These are phyloP conservation scores for Cercis canadensis DNA, from an alignment of 306 rosid species.

Conservation along the genomic window DNA sequence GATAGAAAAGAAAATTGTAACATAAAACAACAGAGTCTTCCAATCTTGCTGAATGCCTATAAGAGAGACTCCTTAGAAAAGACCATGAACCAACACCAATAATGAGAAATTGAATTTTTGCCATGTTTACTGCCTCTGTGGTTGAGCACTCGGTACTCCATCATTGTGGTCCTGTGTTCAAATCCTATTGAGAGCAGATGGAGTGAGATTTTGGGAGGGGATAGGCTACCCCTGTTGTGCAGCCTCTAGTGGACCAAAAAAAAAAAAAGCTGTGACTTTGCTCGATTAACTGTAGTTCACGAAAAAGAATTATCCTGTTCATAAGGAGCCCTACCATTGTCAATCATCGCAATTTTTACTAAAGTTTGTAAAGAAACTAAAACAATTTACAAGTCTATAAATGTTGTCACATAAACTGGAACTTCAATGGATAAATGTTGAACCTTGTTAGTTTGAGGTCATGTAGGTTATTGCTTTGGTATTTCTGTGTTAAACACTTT, in stretches of 20 bases:
- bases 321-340: slow-evolving; percentile 1
- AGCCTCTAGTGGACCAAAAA: not conserved
- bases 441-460: slow-evolving; percentile 22
- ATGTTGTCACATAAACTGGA: slow-evolving; percentile 11
- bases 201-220: too few species aligned
- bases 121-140: too few species aligned
- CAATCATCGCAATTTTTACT: slow-evolving; percentile 18
- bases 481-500: not conserved
- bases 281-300: too few species aligned
- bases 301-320: slow-evolving; percentile 11
- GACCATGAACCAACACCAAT: not conserved
- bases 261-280: too few species aligned
- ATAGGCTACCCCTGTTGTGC: too few species aligned
- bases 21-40: not conserved
- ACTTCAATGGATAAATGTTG: slow-evolving; percentile 31
- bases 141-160: too few species aligned
- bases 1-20: not conserved
- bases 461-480: slow-evolving; percentile 12
- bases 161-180: too few species aligned
- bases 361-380: not conserved
- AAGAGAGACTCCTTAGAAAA: not conserved
- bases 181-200: too few species aligned
- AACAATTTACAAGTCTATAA: slow-evolving; percentile 13
- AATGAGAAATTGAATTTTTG: not conserved
- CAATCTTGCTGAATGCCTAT: not conserved